Percentiles rank a stretch among this genome's conserved stretches.
Evolutionary conservation across 2,329 filamentous ascomycete genomes (phyloP).

Genomic region (Rhinocladiella mackenziei): DNA sequence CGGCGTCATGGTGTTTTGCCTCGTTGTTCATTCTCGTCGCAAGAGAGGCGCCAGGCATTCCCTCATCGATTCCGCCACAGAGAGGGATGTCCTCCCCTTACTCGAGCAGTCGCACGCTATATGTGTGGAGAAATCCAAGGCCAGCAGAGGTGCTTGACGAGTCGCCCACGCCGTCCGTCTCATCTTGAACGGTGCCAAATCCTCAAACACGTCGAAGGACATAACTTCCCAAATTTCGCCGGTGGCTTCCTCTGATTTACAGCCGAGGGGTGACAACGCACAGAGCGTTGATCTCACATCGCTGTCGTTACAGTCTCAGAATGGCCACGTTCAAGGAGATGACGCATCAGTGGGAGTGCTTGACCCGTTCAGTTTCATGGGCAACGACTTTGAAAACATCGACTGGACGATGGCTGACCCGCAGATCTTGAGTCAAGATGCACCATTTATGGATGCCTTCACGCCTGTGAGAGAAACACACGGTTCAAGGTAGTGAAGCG

Average conservation of each 20-base stretch:
- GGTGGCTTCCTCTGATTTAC: neutral
- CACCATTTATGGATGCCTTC: neutral
- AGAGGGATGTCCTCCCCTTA: conserved; percentile 12
- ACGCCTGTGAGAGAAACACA: too few relatives aligned
- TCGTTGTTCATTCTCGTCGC: conserved; percentile 34
- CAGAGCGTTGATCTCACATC: neutral
- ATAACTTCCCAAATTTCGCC: neutral
- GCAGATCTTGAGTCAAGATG: conserved; percentile 7
- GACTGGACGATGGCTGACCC: conserved; percentile 26
- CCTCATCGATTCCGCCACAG: conserved; percentile 15
- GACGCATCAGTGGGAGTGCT: conserved; percentile 19
- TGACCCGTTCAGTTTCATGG: conserved; percentile 28
- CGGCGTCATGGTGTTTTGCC: conserved; percentile 57
- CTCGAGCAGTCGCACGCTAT: conserved; percentile 21
- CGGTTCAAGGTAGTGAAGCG: too few relatives aligned
- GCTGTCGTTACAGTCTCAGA: conserved; percentile 5
- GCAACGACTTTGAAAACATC: conserved; percentile 22
- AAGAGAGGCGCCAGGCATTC: conserved; percentile 11
- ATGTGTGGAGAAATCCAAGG: conserved; percentile 22
- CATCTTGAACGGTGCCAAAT: conserved; percentile 15
- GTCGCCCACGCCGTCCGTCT: conserved; percentile 25
- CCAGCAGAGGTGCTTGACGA: conserved; percentile 23
- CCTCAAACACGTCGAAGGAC: neutral
- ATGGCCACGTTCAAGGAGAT: conserved; percentile 5
- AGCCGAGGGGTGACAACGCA: neutral